Percentiles rank a stretch among this genome's conserved stretches.
phyloP scores from a whole-genome alignment of 768 basidiomycete species.

The Krasilnikovozyma curviuscula region DNA sequence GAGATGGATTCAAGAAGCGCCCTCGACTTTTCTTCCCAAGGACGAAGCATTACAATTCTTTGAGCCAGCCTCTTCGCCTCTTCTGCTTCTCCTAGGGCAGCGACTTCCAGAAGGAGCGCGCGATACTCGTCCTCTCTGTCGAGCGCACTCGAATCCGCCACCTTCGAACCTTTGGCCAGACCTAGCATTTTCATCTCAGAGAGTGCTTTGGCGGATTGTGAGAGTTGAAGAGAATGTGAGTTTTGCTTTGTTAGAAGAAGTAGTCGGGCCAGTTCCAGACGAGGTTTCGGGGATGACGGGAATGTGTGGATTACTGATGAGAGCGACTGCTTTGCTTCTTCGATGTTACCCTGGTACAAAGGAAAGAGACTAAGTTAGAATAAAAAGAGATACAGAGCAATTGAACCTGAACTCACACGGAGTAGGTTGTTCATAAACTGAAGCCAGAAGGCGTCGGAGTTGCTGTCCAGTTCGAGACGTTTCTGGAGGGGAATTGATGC shows the following conservation, averaged over 20 bases:
- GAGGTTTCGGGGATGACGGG: not conserved
- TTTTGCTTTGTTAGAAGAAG: conserved; percentile 5
- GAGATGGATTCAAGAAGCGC: too few species aligned
- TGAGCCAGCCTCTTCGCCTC: conserved; percentile 13
- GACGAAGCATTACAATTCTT: conserved; percentile 17
- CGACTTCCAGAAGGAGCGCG: conserved; percentile 13
- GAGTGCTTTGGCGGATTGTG: conserved; percentile 9
- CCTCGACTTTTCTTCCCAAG: conserved; percentile 19
- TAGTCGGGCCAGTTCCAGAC: conserved; percentile 1
- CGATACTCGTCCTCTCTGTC: conserved; percentile 6
- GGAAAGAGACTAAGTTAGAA: not conserved
- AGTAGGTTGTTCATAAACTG: conserved; percentile 50
- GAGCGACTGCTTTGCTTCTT: not conserved
- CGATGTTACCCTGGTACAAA: conserved; percentile 1
- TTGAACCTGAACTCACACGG: conserved; percentile 35
- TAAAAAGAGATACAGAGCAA: not conserved
- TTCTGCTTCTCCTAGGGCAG: conserved; percentile 5
- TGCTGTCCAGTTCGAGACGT: conserved; percentile 46
- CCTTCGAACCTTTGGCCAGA: conserved; percentile 10
- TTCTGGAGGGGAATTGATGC: conserved; percentile 47
- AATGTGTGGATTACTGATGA: not conserved
- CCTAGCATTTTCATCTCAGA: conserved; percentile 14
- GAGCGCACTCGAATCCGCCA: conserved; percentile 9
- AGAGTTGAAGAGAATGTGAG: conserved; percentile 11
- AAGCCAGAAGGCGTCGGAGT: conserved; percentile 49